Evolutionary conservation across 2,329 filamentous ascomycete species (phyloP).

Genomic region (Colletotrichum orchidophilum): DNA sequence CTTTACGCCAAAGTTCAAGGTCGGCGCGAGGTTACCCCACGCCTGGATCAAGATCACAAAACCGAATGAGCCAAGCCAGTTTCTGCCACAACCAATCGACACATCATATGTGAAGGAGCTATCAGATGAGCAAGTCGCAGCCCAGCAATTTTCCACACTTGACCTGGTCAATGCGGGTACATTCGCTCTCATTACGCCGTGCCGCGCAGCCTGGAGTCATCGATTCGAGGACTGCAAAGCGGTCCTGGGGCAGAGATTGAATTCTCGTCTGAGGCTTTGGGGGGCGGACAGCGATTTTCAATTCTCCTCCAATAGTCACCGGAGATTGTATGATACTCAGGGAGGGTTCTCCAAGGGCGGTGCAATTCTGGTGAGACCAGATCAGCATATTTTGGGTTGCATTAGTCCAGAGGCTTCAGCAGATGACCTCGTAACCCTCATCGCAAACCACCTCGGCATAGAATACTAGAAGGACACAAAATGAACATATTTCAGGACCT

Average conservation of each 20-base stretch:
- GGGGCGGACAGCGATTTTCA: slow-evolving; percentile 3
- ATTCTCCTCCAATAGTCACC: neutral
- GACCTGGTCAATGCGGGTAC: slow-evolving; percentile 41
- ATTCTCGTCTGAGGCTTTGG: neutral
- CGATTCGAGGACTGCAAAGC: neutral
- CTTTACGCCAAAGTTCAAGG: slow-evolving; percentile 46
- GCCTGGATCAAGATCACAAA: slow-evolving; percentile 44
- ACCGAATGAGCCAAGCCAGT: neutral
- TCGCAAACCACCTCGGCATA: neutral
- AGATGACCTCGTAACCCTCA: neutral
- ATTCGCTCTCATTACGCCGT: slow-evolving; percentile 8
- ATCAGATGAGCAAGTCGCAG: slow-evolving; percentile 36
- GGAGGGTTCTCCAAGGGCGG: slow-evolving; percentile 38
- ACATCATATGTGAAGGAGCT: slow-evolving; percentile 47
- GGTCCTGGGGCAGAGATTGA: neutral
- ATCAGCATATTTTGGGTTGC: slow-evolving; percentile 47
- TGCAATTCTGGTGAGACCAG: slow-evolving; percentile 47
- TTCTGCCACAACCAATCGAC: slow-evolving; percentile 40
- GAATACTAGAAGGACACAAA: neutral
- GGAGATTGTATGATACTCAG: slow-evolving; percentile 34
- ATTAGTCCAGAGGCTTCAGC: neutral
- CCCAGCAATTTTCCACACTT: slow-evolving; percentile 45
- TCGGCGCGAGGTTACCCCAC: slow-evolving; percentile 52
- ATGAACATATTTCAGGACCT: neutral
- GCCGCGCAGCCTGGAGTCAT: neutral